A percentile compares a stretch with the other conserved stretches of the same genome.
Evolutionary conservation across 345 rosid species (phyloP).

Genomic region (Brassica incana): DNA sequence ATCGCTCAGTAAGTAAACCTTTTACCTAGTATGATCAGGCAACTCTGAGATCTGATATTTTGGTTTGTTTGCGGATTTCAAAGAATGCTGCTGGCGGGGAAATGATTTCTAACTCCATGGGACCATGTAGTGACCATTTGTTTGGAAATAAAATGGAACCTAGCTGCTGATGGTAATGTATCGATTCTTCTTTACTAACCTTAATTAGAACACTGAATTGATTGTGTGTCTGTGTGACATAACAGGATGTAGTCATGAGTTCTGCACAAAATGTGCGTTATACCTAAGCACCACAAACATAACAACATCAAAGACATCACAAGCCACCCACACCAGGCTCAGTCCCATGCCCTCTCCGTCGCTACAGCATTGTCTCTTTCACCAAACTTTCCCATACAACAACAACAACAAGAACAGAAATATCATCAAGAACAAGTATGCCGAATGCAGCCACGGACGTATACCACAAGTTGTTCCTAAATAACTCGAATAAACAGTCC

Average conservation of each 20-base stretch:
- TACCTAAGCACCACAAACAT: constrained; percentile 78
- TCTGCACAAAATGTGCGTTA: constrained; percentile 82
- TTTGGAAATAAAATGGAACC: too few species aligned
- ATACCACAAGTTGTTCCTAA: too few species aligned
- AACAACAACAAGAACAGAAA: constrained; percentile 11
- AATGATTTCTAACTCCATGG: too few species aligned
- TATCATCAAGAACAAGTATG: constrained; percentile 60
- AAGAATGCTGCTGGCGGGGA: too few species aligned
- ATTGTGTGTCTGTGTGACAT: neutral
- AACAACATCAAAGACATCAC: constrained; percentile 42
- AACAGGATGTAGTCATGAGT: constrained; percentile 90
- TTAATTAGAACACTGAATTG: too few species aligned
- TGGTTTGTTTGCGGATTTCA: too few species aligned
- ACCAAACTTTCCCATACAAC: constrained; percentile 57
- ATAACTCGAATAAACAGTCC: too few species aligned
- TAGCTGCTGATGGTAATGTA: too few species aligned
- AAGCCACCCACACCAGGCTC: constrained; percentile 65
- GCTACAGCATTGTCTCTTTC: constrained; percentile 80
- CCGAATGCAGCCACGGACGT: too few species aligned
- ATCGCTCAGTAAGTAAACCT: constrained; percentile 70
- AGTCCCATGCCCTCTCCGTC: constrained; percentile 85
- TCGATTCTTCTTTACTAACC: too few species aligned
- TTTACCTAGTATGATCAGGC: neutral
- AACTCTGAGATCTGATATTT: too few species aligned
- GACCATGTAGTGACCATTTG: too few species aligned